These are phyloP conservation scores for Adansonia rubrostipa DNA, from an alignment of 441 rosid species.

Conservation along the genomic window DNA sequence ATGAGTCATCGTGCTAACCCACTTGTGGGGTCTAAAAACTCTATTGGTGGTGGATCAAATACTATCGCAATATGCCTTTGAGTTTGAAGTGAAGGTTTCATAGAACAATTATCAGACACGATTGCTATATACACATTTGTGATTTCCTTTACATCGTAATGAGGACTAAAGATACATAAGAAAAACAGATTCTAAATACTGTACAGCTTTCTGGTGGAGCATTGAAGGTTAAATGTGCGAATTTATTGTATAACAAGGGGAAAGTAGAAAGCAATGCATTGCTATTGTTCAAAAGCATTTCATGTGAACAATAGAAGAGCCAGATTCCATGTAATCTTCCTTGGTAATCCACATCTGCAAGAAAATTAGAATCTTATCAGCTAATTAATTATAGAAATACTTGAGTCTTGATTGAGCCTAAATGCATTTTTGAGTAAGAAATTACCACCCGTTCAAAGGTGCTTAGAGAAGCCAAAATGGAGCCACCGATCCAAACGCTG, in stretches of 20 bases:
- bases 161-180: not conserved
- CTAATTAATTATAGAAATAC: not conserved
- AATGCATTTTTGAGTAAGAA: not conserved
- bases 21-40: too few relatives aligned
- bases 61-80: too few relatives aligned
- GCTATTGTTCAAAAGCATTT: conserved; percentile 30
- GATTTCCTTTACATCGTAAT: not conserved
- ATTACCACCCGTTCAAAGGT: conserved; percentile 34
- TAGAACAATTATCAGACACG: too few relatives aligned
- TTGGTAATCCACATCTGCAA: conserved; percentile 34
- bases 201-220: not conserved
- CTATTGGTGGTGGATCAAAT: too few relatives aligned
- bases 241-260: not conserved
- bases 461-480: conserved; percentile 33
- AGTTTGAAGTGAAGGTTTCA: too few relatives aligned
- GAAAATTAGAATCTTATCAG: not conserved
- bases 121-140: not conserved
- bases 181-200: not conserved
- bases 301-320: conserved; percentile 34
- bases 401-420: not conserved
- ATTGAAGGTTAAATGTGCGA: not conserved
- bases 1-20: too few relatives aligned
- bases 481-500: conserved; percentile 30
- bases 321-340: conserved; percentile 35
- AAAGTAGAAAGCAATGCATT: not conserved